Evolutionary conservation across 129 eudicot species (phyloP).

Genomic region (Smallanthus sonchifolius): DNA sequence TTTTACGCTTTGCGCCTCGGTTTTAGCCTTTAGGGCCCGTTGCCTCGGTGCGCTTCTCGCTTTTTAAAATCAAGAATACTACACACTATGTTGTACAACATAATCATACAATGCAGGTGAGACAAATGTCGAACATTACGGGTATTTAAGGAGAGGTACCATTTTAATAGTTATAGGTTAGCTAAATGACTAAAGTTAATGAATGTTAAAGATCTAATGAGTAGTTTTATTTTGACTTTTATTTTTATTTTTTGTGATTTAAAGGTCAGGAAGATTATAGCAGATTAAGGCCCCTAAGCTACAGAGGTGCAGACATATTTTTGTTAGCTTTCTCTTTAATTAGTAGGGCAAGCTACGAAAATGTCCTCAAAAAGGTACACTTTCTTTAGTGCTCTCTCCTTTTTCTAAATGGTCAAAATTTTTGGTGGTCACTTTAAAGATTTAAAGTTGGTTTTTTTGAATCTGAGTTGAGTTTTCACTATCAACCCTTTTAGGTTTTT

Average conservation of each 20-base stretch:
- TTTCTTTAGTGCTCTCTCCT: slow-evolving; percentile 26
- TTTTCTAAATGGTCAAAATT: slow-evolving; percentile 6
- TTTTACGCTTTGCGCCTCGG: no score
- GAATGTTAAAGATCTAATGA: background rate
- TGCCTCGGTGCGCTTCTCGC: no score
- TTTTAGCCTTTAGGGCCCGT: no score
- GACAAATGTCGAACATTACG: background rate
- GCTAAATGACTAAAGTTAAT: background rate
- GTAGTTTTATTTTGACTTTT: slow-evolving; percentile 14
- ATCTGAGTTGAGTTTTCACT: slow-evolving; percentile 9
- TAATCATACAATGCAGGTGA: background rate
- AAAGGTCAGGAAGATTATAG: slow-evolving; percentile 97
- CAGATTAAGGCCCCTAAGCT: slow-evolving; percentile 96
- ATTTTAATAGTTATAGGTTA: background rate
- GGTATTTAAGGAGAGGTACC: background rate
- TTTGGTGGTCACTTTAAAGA: slow-evolving; percentile 12
- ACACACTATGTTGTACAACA: background rate
- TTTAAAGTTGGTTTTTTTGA: slow-evolving; percentile 12
- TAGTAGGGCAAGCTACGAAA: slow-evolving; percentile 92
- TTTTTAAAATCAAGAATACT: no score
- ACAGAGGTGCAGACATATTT: slow-evolving; percentile 97
- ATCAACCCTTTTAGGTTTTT: slow-evolving; percentile 12
- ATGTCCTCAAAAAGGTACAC: slow-evolving; percentile 95
- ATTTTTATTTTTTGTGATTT: slow-evolving; percentile 1
- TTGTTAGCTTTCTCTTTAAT: slow-evolving; percentile 94